Evolutionary conservation across 768 basidiomycete species (phyloP), one percentile per base, ranked within the genome.

Genomic region (Crucibulum laeve): DNA sequence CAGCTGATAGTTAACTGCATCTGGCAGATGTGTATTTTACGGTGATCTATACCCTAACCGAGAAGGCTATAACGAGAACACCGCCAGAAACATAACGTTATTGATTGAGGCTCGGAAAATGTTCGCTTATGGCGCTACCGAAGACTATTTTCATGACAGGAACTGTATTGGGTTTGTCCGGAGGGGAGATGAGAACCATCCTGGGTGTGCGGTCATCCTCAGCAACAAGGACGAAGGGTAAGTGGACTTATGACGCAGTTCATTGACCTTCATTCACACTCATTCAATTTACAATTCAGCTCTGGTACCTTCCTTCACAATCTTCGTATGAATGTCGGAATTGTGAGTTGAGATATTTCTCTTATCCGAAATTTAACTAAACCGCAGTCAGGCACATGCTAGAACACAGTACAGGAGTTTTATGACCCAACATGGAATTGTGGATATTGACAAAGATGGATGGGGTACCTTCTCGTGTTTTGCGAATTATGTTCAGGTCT

Each of bases 101-200:
- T 62, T 92, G 36, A 74, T 91, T 15, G 59, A 70, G 33, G 77
- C 71, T 24, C 84, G 90, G 52, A 78, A 76, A 66, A 62, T 55
- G 40, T 85, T 73, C 52, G 87, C 87, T 1, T 80, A 88, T 52
- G 90, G 89, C 4, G 50, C 60, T 8, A 74, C 68, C 24, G 63
- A 60, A 38, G 87, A 91, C 54, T 88, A 86, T 61, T 70, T 77
- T 17, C 53, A 59, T 13, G 58, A 73, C 34, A 70, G 54, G 19
- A 80, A 86, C 50, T 89, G 79, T 55, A 80, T 91, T 53, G 90
- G 86, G 15, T 91, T 87, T 52, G 79, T 86, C 44, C 77, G 89
- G 33, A 64, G 65, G 59, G 90, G 90, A 10, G 67, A 82, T 58
- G 47, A 57, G 7, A 51, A 58, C 32, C 76, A 73, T 54, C 50